These are phyloP conservation scores for Ustilago sp. DNA, from an alignment of 1,284 basidiomycete genomes.

Conservation along the genomic window DNA sequence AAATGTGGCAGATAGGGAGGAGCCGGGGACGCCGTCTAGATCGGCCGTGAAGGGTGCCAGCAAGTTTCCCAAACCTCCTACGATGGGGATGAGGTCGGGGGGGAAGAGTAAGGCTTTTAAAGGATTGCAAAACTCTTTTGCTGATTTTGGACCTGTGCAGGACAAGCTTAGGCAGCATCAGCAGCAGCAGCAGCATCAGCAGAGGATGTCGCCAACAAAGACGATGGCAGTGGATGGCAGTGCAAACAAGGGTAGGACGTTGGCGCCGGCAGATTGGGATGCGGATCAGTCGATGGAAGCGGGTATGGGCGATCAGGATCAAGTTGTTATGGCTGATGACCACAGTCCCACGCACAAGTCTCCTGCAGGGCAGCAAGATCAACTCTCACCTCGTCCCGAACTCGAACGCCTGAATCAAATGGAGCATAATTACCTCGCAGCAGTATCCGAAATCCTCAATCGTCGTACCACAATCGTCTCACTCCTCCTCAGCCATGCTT, in stretches of 20 bases:
- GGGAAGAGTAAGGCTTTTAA: conserved; percentile 36
- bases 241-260: not conserved
- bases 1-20: conserved; percentile 16
- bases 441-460: conserved; percentile 39
- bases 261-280: conserved; percentile 38
- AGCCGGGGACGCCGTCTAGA: conserved; percentile 38
- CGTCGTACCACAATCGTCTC: conserved; percentile 41
- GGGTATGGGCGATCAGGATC: conserved; percentile 1
- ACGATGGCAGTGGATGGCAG: not conserved
- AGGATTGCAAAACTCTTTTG: conserved; percentile 46
- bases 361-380: not conserved
- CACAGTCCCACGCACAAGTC: conserved; percentile 1
- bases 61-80: conserved; percentile 27
- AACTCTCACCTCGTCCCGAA: not conserved
- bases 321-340: conserved; percentile 22
- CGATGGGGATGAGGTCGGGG: conserved; percentile 15
- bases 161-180: conserved; percentile 36
- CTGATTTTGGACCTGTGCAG: conserved; percentile 44
- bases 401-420: not conserved
- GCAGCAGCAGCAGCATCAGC: conserved; percentile 5
- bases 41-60: conserved; percentile 22
- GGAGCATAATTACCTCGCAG: conserved; percentile 33
- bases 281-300: conserved; percentile 14
- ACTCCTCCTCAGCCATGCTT: conserved; percentile 38
- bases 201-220: conserved; percentile 28